phyloP scores from a whole-genome alignment of 371 early-diverging fungal species.

The Apophysomyces trapeziformis region DNA sequence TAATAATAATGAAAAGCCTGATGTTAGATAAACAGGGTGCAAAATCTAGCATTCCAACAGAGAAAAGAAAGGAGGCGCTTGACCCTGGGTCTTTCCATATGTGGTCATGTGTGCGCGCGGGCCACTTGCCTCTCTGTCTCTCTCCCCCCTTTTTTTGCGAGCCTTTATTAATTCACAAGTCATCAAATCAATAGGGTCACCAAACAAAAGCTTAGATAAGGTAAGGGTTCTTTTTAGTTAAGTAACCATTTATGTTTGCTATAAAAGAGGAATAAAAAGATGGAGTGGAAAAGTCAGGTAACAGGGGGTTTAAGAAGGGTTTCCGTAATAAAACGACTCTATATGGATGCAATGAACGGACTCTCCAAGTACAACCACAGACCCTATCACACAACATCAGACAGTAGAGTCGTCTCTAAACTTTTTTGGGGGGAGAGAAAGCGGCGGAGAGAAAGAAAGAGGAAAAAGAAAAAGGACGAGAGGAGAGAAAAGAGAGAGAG shows the following conservation, averaged over 20 bases:
- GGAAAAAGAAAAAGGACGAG: too few species aligned
- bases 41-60: background rate
- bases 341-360: constrained; percentile 11
- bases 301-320: background rate
- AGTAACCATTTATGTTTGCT: too few species aligned
- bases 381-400: constrained; percentile 3
- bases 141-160: too few species aligned
- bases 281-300: too few species aligned
- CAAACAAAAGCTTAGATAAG: too few species aligned
- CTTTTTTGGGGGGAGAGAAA: background rate
- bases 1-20: background rate
- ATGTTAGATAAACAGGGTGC: background rate
- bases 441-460: too few species aligned
- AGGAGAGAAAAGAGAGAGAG: too few species aligned
- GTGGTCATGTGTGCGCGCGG: background rate
- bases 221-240: too few species aligned
- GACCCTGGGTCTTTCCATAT: constrained; percentile 3
- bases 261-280: too few species aligned
- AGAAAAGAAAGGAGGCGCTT: background rate
- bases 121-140: background rate
- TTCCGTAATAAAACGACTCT: constrained; percentile 3
- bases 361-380: constrained; percentile 2
- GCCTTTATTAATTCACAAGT: too few species aligned
- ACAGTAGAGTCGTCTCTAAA: constrained; percentile 5
- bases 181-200: too few species aligned